Conservation (phyloP, 805 yeast species). For the Ascoidea tarda region DNA sequence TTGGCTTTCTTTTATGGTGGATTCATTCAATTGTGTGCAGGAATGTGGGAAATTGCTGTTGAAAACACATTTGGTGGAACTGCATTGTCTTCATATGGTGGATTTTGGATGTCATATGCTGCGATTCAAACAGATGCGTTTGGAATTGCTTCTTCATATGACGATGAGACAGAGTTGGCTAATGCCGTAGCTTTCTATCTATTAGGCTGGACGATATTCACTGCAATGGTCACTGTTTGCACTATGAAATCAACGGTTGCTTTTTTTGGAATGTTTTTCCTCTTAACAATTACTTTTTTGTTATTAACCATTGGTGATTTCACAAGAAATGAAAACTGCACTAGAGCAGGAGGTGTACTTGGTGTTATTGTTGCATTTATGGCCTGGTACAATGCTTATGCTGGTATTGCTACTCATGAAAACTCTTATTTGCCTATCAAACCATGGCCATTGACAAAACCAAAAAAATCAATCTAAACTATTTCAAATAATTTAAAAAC, state of each 20-base stretch:
- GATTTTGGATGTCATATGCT: conserved; percentile 56
- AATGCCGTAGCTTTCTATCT: conserved; percentile 47
- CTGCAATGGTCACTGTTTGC: conserved; percentile 35
- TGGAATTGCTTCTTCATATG: conserved; percentile 43
- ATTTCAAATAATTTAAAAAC: background rate
- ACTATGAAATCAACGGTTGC: conserved; percentile 55
- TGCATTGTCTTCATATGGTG: conserved; percentile 50
- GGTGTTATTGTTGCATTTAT: conserved; percentile 38
- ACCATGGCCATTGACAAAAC: conserved; percentile 16
- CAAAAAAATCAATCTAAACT: too few species aligned
- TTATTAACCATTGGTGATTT: conserved; percentile 40
- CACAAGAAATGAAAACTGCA: conserved; percentile 21
- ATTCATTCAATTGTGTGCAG: conserved; percentile 41
- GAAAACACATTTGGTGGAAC: conserved; percentile 60
- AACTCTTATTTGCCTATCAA: conserved; percentile 37
- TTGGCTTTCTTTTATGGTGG: conserved; percentile 55
- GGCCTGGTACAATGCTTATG: conserved; percentile 50
- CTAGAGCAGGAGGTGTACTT: conserved; percentile 39
- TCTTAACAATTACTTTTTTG: conserved; percentile 39
- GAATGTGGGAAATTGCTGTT: conserved; percentile 49
- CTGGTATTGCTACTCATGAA: conserved; percentile 43
- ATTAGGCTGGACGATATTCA: conserved; percentile 53
- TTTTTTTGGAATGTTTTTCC: conserved; percentile 41
- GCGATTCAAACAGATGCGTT: conserved; percentile 46
- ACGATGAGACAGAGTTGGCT: conserved; percentile 21